Percentiles rank a stretch among this genome's conserved stretches.
Conservation (phyloP, 2,329 filamentous ascomycete species). For the Macrophomina pseudophaseolina region DNA sequence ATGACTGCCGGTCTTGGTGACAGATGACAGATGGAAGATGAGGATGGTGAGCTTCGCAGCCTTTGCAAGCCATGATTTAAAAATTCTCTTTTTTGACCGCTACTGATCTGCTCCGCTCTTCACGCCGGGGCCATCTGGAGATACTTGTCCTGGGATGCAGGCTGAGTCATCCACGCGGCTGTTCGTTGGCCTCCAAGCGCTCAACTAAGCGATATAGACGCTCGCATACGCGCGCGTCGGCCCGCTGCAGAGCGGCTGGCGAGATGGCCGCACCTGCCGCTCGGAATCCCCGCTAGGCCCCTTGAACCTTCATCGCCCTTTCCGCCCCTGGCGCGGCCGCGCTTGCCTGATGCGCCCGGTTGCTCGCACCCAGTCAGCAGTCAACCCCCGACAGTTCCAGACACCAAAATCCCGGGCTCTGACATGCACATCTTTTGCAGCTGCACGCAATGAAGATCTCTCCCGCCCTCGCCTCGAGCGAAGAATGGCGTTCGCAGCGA, state of each 20-base stretch:
- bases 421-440: neutral
- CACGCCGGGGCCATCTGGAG: conserved; percentile 5
- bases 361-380: neutral
- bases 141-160: neutral
- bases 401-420: neutral
- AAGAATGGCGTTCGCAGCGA: conserved; percentile 2
- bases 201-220: neutral
- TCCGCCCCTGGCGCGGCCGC: no score
- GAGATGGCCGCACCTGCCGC: no score
- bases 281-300: no score
- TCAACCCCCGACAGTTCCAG: neutral
- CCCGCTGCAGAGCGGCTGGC: no score
- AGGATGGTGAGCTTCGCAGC: conserved; percentile 8
- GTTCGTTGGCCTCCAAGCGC: no score
- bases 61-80: conserved; percentile 15
- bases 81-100: conserved; percentile 14
- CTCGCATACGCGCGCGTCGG: no score
- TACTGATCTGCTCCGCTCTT: conserved; percentile 8
- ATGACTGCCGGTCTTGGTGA: conserved; percentile 4
- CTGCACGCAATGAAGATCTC: conserved; percentile 3
- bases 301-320: no score
- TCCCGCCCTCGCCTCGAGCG: neutral
- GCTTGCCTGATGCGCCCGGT: no score
- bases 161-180: no score
- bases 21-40: conserved; percentile 9